Evolutionary conservation across 2,329 filamentous ascomycete species (phyloP).

Genomic region (Diaporthe velutina): DNA sequence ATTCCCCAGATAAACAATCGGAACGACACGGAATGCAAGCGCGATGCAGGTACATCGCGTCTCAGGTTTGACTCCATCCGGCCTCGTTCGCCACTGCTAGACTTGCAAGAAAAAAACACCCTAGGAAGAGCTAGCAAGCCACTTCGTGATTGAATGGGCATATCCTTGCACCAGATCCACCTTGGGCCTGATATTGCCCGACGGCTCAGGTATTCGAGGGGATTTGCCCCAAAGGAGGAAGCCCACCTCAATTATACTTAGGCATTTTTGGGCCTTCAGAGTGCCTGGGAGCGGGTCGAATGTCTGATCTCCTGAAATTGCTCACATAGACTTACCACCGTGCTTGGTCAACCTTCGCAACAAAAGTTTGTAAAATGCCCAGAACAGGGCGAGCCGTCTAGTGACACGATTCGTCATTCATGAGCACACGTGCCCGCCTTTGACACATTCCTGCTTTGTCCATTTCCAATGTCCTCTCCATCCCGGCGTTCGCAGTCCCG

Average conservation of each 20-base stretch:
- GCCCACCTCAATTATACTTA: background rate
- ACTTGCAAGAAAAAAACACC: too few relatives aligned
- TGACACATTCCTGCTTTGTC: background rate
- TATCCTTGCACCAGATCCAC: background rate
- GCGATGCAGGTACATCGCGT: background rate
- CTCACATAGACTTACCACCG: background rate
- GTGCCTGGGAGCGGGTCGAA: background rate
- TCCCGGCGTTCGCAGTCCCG: background rate
- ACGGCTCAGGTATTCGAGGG: background rate
- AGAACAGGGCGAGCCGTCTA: background rate
- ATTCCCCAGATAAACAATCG: background rate
- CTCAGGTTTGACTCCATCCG: background rate
- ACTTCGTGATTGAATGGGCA: background rate
- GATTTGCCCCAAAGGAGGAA: background rate
- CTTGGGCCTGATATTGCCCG: background rate
- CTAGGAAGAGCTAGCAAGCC: background rate
- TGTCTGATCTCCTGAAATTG: background rate
- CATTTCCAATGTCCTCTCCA: background rate
- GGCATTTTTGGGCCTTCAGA: background rate
- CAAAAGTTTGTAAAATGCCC: background rate
- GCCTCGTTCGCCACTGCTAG: background rate
- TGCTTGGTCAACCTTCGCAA: background rate
- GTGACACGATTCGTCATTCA: background rate
- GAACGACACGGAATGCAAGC: background rate
- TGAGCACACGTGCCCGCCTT: background rate